Percentiles rank a stretch among this genome's conserved stretches.
phyloP scores from a whole-genome alignment of 1,139 yeast genomes.

The Yamadazyma diddensiae region DNA sequence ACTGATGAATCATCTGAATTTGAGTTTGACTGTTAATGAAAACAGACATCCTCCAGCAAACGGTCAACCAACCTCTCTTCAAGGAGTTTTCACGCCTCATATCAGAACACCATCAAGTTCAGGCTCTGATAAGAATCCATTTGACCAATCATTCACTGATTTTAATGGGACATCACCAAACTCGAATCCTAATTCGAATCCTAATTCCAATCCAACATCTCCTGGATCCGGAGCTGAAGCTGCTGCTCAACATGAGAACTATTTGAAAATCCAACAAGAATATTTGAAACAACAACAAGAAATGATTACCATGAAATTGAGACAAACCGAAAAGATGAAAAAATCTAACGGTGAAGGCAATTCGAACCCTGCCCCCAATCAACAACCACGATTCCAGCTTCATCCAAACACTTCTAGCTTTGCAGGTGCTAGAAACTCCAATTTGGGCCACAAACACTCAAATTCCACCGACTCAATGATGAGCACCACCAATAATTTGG shows the following conservation, averaged over 20 bases:
- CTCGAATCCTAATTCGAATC: constrained; percentile 5
- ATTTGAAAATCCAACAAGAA: constrained; percentile 38
- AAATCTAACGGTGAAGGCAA: not conserved
- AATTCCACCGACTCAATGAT: constrained; percentile 6
- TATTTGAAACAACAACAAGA: constrained; percentile 39
- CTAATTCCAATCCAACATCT: constrained; percentile 4
- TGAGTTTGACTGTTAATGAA: not conserved
- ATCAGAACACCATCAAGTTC: constrained; percentile 32
- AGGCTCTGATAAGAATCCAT: constrained; percentile 35
- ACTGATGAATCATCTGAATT: not conserved
- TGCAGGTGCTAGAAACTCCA: not conserved
- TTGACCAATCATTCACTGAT: constrained; percentile 29
- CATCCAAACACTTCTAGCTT: not conserved
- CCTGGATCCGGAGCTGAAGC: constrained; percentile 5
- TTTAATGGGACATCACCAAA: constrained; percentile 1
- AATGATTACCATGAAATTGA: constrained; percentile 25
- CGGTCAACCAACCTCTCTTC: constrained; percentile 7
- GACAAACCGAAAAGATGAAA: constrained; percentile 8
- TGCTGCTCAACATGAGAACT: constrained; percentile 30
- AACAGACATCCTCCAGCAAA: not conserved
- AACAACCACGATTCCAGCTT: not conserved
- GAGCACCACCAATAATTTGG: constrained; percentile 2
- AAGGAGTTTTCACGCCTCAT: constrained; percentile 39
- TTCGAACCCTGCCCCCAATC: constrained; percentile 2
- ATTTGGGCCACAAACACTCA: constrained; percentile 4